These are phyloP conservation scores for Musa itinerans DNA, from an alignment of 176 grass and related monocot species.

Conservation along the genomic window DNA sequence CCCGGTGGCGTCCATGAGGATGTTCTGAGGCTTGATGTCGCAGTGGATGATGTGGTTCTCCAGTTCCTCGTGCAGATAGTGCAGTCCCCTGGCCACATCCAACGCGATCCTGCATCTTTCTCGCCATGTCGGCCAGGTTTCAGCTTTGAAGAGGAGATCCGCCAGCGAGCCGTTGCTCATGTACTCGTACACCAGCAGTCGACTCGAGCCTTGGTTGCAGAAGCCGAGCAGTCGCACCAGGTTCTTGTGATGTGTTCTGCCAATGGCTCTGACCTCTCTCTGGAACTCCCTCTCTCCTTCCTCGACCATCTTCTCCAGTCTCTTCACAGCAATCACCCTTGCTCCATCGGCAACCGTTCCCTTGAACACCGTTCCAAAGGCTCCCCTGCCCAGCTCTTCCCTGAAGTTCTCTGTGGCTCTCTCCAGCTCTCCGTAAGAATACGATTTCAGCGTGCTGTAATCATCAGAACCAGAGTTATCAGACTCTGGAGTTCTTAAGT, in stretches of 20 bases:
- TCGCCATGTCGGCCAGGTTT: conserved; percentile 21
- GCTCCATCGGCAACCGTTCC: neutral
- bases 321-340: conserved; percentile 38
- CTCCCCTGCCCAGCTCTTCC: conserved; percentile 4
- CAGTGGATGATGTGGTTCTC: conserved; percentile 38
- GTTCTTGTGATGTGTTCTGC: conserved; percentile 47
- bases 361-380: conserved; percentile 1
- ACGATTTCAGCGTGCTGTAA: neutral
- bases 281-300: conserved; percentile 38
- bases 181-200: conserved; percentile 50
- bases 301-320: conserved; percentile 35
- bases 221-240: conserved; percentile 42
- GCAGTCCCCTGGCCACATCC: conserved; percentile 22
- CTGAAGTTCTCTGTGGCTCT: conserved; percentile 5
- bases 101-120: conserved; percentile 21
- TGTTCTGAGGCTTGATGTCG: conserved; percentile 57
- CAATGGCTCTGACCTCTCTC: conserved; percentile 33
- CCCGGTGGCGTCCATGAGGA: conserved; percentile 35
- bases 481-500: neutral
- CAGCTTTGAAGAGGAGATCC: conserved; percentile 34
- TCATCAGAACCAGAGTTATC: neutral
- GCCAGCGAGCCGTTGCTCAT: conserved; percentile 51
- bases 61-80: conserved; percentile 41
- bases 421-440: neutral
- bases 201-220: conserved; percentile 30